phyloP scores from a whole-genome alignment of 345 rosid species.

The Salix udensis region DNA sequence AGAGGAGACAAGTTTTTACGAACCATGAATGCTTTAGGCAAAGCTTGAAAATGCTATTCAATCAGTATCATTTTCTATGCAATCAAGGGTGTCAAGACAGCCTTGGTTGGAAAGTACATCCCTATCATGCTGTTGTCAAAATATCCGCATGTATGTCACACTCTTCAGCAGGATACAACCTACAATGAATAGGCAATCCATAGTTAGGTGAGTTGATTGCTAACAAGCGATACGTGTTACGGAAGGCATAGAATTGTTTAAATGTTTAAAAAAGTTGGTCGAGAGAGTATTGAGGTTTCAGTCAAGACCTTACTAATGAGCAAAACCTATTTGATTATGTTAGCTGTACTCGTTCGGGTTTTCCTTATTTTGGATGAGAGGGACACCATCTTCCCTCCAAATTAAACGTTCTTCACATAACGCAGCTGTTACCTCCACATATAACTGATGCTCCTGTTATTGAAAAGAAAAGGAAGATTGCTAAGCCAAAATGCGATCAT shows the following conservation, averaged over 20 bases:
- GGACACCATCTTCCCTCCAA: slow-evolving; percentile 88
- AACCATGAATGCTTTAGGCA: not conserved
- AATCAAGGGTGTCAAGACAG: not conserved
- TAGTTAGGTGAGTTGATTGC: not conserved
- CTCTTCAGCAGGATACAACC: not conserved
- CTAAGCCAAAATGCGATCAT: not conserved
- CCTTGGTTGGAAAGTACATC: not conserved
- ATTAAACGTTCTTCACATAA: slow-evolving; percentile 62
- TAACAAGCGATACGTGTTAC: not conserved
- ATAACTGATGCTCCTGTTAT: slow-evolving; percentile 69
- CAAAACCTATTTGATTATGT: not conserved
- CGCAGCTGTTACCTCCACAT: slow-evolving; percentile 64
- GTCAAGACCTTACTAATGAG: not conserved
- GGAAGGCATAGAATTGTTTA: not conserved
- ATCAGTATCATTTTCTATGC: not conserved
- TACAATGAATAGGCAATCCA: not conserved
- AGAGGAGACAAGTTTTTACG: no score
- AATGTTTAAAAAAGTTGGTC: not conserved
- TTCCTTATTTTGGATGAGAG: slow-evolving; percentile 61
- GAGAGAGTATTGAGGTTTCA: not conserved
- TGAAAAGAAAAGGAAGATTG: not conserved
- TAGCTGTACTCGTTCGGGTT: slow-evolving; percentile 42
- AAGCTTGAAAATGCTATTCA: not conserved
- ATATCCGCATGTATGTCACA: not conserved
- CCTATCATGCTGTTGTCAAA: not conserved